Evolutionary conservation across 23 red algal species (phyloP).

Genomic region (Gracilaria domingensis): DNA sequence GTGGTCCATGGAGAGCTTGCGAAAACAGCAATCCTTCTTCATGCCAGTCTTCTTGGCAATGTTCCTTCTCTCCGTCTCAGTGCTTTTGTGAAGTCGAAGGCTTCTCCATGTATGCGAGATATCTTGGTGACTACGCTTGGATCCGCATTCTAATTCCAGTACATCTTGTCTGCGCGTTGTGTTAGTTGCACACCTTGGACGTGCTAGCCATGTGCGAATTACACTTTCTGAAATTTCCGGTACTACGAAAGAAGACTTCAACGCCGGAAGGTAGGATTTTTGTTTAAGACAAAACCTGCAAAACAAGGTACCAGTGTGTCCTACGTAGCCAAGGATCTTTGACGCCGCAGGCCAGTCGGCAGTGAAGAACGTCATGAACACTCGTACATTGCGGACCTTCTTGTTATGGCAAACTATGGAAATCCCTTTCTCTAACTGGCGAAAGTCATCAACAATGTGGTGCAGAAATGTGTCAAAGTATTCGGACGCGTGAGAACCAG

Average conservation of each 20-base stretch:
- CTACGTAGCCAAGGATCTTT: conserved; percentile 15
- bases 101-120: not conserved
- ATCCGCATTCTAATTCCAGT: not conserved
- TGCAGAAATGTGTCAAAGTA: conserved; percentile 13
- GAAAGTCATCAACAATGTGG: not conserved
- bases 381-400: not conserved
- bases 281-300: conserved; percentile 13
- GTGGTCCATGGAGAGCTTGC: not conserved
- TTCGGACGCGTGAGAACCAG: not conserved
- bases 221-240: conserved; percentile 3
- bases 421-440: not conserved
- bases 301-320: conserved; percentile 19
- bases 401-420: not conserved
- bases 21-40: not conserved
- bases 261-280: not conserved
- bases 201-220: not conserved
- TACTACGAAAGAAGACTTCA: not conserved
- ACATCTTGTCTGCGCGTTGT: not conserved
- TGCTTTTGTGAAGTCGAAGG: not conserved
- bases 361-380: not conserved
- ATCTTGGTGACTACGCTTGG: not conserved
- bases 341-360: conserved; percentile 28
- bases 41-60: conserved; percentile 1
- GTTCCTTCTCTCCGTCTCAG: not conserved
- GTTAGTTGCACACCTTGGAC: not conserved